These are phyloP conservation scores for Sungouiozyma intestinalis DNA, from an alignment of 805 yeast species.

Conservation along the genomic window DNA sequence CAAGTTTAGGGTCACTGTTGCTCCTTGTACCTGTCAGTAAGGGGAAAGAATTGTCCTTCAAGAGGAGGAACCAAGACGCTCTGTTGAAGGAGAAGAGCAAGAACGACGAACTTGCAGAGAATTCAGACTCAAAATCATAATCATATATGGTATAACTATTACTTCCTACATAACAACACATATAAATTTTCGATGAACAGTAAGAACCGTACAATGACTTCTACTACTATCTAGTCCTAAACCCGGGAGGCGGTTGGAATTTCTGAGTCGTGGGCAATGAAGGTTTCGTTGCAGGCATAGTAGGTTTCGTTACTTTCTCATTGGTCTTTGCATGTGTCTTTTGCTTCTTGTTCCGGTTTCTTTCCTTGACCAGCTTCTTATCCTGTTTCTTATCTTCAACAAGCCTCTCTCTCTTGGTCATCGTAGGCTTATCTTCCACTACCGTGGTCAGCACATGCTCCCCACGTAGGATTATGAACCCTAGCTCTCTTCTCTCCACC, in stretches of 20 bases:
- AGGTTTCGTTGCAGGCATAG: constrained; percentile 7
- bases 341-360: constrained; percentile 16
- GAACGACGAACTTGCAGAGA: not conserved
- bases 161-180: not conserved
- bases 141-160: no score
- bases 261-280: constrained; percentile 30
- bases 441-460: constrained; percentile 67
- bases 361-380: constrained; percentile 28
- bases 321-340: constrained; percentile 4
- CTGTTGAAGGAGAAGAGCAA: not conserved
- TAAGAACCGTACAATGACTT: no score
- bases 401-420: constrained; percentile 31
- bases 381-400: constrained; percentile 25
- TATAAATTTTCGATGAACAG: no score
- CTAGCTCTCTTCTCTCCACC: constrained; percentile 68
- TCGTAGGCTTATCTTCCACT: constrained; percentile 48
- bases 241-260: constrained; percentile 41
- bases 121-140: not conserved
- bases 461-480: constrained; percentile 78
- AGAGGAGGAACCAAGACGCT: constrained; percentile 2
- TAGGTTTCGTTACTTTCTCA: constrained; percentile 1
- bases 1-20: constrained; percentile 8
- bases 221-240: constrained; percentile 18
- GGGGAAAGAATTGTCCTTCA: constrained; percentile 3
- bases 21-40: constrained; percentile 1